A percentile compares a stretch with the other conserved stretches of the same genome.
These are phyloP conservation scores for Butyriboletus loyo DNA, from an alignment of 768 basidiomycete species.

Conservation along the genomic window DNA sequence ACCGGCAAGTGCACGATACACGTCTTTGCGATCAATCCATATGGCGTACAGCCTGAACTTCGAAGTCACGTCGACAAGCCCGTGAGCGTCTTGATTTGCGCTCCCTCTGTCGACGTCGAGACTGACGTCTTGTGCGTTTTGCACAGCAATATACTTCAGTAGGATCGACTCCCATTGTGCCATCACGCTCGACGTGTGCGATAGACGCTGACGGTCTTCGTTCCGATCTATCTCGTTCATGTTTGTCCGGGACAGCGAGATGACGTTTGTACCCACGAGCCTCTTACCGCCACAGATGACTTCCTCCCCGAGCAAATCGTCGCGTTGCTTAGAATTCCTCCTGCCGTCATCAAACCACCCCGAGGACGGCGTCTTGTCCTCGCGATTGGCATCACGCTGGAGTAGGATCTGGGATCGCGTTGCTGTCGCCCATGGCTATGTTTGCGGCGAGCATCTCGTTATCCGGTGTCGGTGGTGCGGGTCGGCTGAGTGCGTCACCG, in stretches of 20 bases:
- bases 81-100: constrained; percentile 30
- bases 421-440: constrained; percentile 27
- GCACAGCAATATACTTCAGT: constrained; percentile 49
- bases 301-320: constrained; percentile 29
- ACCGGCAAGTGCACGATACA: constrained; percentile 65
- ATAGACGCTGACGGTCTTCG: constrained; percentile 26
- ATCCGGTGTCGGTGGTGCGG: constrained; percentile 48
- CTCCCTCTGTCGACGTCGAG: neutral
- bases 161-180: constrained; percentile 52
- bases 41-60: constrained; percentile 65
- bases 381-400: constrained; percentile 52
- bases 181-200: constrained; percentile 42
- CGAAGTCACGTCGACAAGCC: constrained; percentile 50
- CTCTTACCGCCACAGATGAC: constrained; percentile 33
- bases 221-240: constrained; percentile 54
- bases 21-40: constrained; percentile 73
- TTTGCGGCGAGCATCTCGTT: constrained; percentile 58
- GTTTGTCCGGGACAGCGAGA: constrained; percentile 42
- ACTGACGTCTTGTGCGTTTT: neutral
- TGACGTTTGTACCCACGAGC: constrained; percentile 33
- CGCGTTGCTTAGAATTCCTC: constrained; percentile 26
- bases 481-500: constrained; percentile 33
- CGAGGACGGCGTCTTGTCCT: constrained; percentile 58
- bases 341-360: constrained; percentile 40
- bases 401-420: constrained; percentile 31